These are phyloP conservation scores for Huiozyma sinensis DNA, from an alignment of 805 yeast species.

Conservation along the genomic window DNA sequence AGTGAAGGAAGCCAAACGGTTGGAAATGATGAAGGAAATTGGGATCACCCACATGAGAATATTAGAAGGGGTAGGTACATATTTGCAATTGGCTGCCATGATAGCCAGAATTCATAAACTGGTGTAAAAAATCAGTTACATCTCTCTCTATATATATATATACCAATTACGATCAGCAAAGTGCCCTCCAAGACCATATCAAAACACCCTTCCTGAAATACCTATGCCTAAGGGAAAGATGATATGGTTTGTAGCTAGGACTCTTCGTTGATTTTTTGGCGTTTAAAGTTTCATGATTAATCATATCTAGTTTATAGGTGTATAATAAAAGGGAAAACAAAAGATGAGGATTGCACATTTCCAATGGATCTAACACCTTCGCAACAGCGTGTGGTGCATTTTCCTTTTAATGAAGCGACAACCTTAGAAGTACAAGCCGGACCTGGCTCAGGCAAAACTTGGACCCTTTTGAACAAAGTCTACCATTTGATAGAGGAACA, in stretches of 20 bases:
- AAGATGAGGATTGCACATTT: no score
- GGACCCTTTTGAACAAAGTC: conserved; percentile 45
- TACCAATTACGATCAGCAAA: no score
- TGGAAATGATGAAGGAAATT: conserved; percentile 73
- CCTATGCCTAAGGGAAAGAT: no score
- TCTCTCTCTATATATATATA: no score
- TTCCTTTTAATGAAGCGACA: conserved; percentile 30
- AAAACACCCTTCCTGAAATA: no score
- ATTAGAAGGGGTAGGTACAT: conserved; percentile 84
- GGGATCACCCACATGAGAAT: conserved; percentile 90
- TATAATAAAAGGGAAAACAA: no score
- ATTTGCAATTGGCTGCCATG: conserved; percentile 77
- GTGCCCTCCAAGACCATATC: no score
- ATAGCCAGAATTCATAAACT: conserved; percentile 42
- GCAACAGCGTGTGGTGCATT: conserved; percentile 37
- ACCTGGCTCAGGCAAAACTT: conserved; percentile 68
- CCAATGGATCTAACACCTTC: conserved; percentile 28
- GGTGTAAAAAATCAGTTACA: background rate
- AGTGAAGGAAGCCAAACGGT: conserved; percentile 53
- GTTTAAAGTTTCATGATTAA: no score
- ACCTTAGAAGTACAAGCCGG: conserved; percentile 51
- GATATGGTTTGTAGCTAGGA: no score
- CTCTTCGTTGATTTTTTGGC: no score
- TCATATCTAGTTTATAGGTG: no score
- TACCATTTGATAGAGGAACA: conserved; percentile 34